These are phyloP conservation scores for Neonectria hederae DNA, from an alignment of 2,329 filamentous ascomycete genomes.

Conservation along the genomic window DNA sequence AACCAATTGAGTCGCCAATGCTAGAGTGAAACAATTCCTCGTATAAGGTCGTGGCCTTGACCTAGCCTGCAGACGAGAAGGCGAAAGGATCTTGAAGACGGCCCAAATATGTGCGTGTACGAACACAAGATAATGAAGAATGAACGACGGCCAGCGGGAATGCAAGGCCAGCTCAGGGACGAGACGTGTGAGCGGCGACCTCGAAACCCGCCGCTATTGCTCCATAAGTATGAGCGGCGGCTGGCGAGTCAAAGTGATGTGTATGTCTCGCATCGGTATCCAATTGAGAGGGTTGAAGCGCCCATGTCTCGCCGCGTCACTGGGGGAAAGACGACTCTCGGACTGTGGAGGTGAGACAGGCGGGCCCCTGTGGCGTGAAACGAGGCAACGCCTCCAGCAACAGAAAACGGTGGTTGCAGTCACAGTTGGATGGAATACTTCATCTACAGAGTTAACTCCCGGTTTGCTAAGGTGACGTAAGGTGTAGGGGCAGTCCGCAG, in stretches of 20 bases:
- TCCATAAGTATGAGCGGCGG: conserved; percentile 7
- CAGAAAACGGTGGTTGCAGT: conserved; percentile 3
- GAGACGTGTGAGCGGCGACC: conserved; percentile 11
- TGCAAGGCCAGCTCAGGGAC: background rate
- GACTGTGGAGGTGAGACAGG: conserved; percentile 23
- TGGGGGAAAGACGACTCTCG: conserved; percentile 24
- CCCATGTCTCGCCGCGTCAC: conserved; percentile 26
- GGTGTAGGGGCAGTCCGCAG: no score
- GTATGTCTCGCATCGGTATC: conserved; percentile 36
- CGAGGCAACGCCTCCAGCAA: background rate
- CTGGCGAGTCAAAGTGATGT: conserved; percentile 2
- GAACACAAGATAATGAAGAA: background rate
- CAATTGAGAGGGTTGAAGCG: conserved; percentile 25
- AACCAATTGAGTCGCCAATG: conserved; percentile 12
- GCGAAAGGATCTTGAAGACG: conserved; percentile 6
- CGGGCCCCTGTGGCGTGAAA: conserved; percentile 18
- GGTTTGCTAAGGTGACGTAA: background rate
- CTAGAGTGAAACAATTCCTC: conserved; percentile 22
- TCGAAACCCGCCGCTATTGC: background rate
- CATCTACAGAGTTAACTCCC: conserved; percentile 1
- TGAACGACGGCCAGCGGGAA: background rate
- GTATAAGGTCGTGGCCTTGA: conserved; percentile 22
- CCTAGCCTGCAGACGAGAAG: conserved; percentile 11
- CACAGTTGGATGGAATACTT: conserved; percentile 8
- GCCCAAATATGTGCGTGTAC: no score